phyloP scores from a whole-genome alignment of 1,139 yeast genomes.

The Starmera stellimalicola region DNA sequence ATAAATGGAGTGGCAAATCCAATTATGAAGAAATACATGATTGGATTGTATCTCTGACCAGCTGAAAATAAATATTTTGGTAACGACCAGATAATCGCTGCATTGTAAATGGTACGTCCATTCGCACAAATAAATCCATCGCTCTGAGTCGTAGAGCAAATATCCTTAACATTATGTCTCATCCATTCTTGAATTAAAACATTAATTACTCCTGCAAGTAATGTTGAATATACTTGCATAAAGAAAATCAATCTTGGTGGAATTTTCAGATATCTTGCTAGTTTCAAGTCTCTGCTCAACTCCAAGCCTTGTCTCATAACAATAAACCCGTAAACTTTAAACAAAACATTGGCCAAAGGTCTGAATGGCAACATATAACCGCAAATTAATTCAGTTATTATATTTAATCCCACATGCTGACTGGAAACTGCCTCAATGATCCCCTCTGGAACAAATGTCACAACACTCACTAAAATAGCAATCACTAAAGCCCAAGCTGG shows the following conservation, averaged over 20 bases:
- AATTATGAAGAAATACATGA: constrained; percentile 28
- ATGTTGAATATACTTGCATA: constrained; percentile 37
- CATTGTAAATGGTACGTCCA: constrained; percentile 31
- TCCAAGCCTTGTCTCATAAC: constrained; percentile 48
- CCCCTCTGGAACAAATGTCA: constrained; percentile 29
- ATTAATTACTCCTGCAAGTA: constrained; percentile 29
- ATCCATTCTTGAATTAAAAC: constrained; percentile 28
- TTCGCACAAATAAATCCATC: constrained; percentile 31
- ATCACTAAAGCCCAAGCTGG: constrained; percentile 30
- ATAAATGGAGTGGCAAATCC: constrained; percentile 26
- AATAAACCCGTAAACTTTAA: constrained; percentile 33
- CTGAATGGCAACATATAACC: constrained; percentile 28
- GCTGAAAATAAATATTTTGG: constrained; percentile 33
- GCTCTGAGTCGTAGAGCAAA: constrained; percentile 32
- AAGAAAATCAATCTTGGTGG: constrained; percentile 37
- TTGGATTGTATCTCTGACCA: constrained; percentile 32
- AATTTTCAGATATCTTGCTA: constrained; percentile 46
- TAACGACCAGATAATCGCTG: constrained; percentile 44
- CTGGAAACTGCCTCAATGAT: constrained; percentile 30
- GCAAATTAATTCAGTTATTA: constrained; percentile 27
- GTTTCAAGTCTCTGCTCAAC: constrained; percentile 43
- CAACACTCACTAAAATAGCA: constrained; percentile 25
- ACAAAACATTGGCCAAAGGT: constrained; percentile 28
- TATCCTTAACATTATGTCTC: constrained; percentile 25
- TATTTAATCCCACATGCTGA: constrained; percentile 32